phyloP scores from a whole-genome alignment of 352 stramenopile species.

The Pythium biforme region DNA sequence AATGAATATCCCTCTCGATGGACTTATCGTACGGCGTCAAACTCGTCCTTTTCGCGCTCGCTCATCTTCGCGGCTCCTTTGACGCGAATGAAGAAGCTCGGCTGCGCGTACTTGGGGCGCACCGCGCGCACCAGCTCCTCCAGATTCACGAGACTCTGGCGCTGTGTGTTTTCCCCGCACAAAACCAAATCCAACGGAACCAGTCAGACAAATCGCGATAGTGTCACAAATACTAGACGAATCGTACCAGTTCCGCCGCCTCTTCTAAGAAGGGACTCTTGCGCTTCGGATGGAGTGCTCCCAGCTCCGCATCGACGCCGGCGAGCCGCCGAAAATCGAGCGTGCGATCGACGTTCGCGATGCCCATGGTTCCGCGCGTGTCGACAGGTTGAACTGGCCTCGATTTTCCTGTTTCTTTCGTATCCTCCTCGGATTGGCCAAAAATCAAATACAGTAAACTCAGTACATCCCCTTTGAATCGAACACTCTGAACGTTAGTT shows the following conservation, averaged over 20 bases:
- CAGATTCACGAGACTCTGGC: slow-evolving; percentile 46
- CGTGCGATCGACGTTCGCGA: slow-evolving; percentile 26
- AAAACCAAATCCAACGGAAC: background rate
- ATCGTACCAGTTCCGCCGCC: slow-evolving; percentile 25
- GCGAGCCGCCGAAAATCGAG: slow-evolving; percentile 29
- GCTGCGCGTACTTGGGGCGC: slow-evolving; percentile 52
- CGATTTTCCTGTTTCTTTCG: background rate
- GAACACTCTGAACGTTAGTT: slow-evolving; percentile 10
- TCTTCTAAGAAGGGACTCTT: slow-evolving; percentile 22
- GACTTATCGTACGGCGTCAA: slow-evolving; percentile 50
- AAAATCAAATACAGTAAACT: too few species aligned
- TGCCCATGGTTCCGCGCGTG: slow-evolving; percentile 13
- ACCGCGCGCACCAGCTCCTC: slow-evolving; percentile 53
- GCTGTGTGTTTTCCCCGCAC: slow-evolving; percentile 24
- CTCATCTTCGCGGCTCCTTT: slow-evolving; percentile 57
- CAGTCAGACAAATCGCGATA: background rate
- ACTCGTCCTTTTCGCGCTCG: slow-evolving; percentile 73
- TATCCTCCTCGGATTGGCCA: slow-evolving; percentile 10
- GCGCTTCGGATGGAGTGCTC: background rate
- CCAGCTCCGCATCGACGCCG: slow-evolving; percentile 1
- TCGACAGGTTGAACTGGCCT: slow-evolving; percentile 4
- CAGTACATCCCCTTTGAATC: too few species aligned
- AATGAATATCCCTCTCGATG: background rate
- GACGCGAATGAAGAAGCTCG: slow-evolving; percentile 57
- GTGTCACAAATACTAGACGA: background rate